Base-by-base conservation (phyloP, 805 yeast species). In the Ogataea methanolica region DNA sequence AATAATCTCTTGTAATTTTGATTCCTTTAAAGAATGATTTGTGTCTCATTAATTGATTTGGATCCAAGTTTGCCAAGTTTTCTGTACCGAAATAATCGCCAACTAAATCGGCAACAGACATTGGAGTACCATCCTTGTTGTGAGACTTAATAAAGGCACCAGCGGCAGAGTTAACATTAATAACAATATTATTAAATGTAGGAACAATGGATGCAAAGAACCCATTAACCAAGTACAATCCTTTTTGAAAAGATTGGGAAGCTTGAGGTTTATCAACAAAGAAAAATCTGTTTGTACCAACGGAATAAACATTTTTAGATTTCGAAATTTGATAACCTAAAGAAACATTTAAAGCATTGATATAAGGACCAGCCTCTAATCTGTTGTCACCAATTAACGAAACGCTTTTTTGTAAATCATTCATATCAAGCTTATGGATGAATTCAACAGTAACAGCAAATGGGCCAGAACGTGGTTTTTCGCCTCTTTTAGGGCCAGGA, bases 171-270 rank as follows among this genome's bases (percentile, higher is more conserved):
- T 65, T 59, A 33, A 61, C 51, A 49, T 63, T 63, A 36, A 63
- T 49, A 45, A 61, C 50, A 36, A 64, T 49, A 39, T 53, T 51
- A 31, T 62, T 59, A 44, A 50, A 57, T 9, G 65, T 54, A 16
- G 65, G 63, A 17, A 58, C 45, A 36, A 63, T 61, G 31, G 68
- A 60, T 8, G 64, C 60, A 53, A 46, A 63, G 43, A 58, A 63
- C 29, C 68, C 68, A 39, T 53, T 57, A 31, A 62, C 62, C 29
- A 65, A 58, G 19, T 48, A 58, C 16, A 63, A 45, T 22, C 68
- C 68, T 34, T 50, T 55, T 46, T 53, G 60, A 36, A 62, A 54
- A 7, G 58, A 41, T 35, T 52, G 59, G 19, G 58, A 57, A 23
- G 49, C 46, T n/a, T 54, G 56, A 5, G 63, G 63, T 14, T 50